These are phyloP conservation scores for Blastocystis sp. DNA, from an alignment of 352 stramenopile genomes.

Conservation along the genomic window DNA sequence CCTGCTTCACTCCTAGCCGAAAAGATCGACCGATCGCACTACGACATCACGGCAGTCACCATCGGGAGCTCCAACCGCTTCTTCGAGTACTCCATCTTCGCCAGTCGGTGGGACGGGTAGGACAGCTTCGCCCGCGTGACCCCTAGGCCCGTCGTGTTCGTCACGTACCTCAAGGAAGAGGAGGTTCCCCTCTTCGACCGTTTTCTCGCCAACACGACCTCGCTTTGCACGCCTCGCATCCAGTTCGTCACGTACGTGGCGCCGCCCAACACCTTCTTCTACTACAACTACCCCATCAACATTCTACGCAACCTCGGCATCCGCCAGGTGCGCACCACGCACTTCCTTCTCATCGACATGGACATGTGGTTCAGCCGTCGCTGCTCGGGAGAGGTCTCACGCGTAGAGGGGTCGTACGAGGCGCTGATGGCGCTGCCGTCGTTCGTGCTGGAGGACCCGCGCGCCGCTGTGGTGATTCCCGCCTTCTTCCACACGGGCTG, in stretches of 20 bases:
- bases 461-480: conserved; percentile 39
- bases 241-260: neutral
- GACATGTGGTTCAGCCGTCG: conserved; percentile 55
- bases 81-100: conserved; percentile 14
- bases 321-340: neutral
- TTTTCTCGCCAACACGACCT: neutral
- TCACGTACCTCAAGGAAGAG: conserved; percentile 50
- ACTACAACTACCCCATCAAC: conserved; percentile 68
- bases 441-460: neutral
- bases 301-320: conserved; percentile 61
- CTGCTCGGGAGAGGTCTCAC: neutral
- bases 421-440: neutral
- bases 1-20: neutral
- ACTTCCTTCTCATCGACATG: conserved; percentile 51
- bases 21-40: neutral
- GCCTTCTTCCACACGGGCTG: conserved; percentile 56
- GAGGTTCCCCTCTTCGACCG: neutral
- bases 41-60: conserved; percentile 29
- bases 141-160: conserved; percentile 56
- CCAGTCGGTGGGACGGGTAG: conserved; percentile 30
- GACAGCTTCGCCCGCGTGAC: neutral
- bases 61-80: conserved; percentile 8
- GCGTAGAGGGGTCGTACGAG: conserved; percentile 50
- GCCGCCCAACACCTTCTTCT: conserved; percentile 5
- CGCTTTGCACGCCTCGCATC: neutral